Conservation (phyloP, 2,329 filamentous ascomycete species). For the Aspergillus brunneoviolaceus region DNA sequence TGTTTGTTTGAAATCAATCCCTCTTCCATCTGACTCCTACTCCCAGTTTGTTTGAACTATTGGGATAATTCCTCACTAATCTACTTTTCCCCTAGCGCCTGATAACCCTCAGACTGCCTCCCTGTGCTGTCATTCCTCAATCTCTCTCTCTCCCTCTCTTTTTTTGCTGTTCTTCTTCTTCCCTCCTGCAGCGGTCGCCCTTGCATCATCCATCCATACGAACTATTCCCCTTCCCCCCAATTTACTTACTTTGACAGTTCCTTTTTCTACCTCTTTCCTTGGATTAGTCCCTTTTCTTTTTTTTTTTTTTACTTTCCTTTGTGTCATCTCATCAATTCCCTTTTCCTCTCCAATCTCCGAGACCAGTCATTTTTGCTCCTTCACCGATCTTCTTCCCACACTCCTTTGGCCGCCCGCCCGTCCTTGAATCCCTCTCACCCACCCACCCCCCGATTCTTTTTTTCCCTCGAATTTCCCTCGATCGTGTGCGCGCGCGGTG, state of each 20-base stretch:
- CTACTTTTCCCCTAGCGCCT: not conserved
- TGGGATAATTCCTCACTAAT: not conserved
- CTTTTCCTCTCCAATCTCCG: constrained; percentile 1
- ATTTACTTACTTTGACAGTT: not conserved
- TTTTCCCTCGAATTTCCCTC: constrained; percentile 1
- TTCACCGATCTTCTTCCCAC: constrained; percentile 12
- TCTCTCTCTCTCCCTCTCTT: not conserved
- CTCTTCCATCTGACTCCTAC: not conserved
- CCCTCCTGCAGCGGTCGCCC: constrained; percentile 17
- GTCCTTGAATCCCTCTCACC: not conserved
- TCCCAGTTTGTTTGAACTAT: not conserved
- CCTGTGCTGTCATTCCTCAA: not conserved
- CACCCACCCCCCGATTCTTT: constrained; percentile 1
- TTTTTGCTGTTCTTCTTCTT: not conserved
- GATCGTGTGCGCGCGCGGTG: constrained; percentile 1
- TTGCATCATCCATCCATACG: constrained; percentile 16
- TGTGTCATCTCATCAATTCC: not conserved
- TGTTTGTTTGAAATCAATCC: no score
- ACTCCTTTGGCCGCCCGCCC: constrained; percentile 1
- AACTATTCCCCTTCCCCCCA: not conserved
- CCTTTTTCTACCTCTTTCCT: constrained; percentile 3
- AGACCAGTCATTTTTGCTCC: constrained; percentile 6
- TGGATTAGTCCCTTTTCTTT: not conserved
- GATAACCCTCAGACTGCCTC: not conserved
- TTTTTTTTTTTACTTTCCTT: not conserved